phyloP scores from a whole-genome alignment of 768 basidiomycete species.

The Rickenella mellea region DNA sequence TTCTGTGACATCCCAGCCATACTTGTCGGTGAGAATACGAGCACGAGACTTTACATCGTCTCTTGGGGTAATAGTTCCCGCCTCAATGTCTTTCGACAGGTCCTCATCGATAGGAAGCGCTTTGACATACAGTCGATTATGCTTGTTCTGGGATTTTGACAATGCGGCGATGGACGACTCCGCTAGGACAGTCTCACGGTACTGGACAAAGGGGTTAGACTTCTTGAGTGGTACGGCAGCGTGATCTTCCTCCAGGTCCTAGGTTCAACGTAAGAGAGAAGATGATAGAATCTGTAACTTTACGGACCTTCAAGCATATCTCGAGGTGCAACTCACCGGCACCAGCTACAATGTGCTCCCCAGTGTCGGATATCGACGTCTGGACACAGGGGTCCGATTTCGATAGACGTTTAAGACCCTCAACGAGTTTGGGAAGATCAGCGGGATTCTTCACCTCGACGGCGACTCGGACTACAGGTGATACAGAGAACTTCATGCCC shows the following conservation, averaged over 20 bases:
- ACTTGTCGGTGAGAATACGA: slow-evolving; percentile 41
- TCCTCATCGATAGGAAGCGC: slow-evolving; percentile 39
- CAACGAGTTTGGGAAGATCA: slow-evolving; percentile 45
- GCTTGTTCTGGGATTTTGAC: slow-evolving; percentile 49
- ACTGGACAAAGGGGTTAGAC: slow-evolving; percentile 39
- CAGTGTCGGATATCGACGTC: slow-evolving; percentile 33
- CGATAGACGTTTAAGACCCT: slow-evolving; percentile 45
- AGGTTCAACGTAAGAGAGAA: too few relatives aligned
- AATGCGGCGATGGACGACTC: slow-evolving; percentile 41
- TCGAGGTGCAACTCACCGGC: slow-evolving; percentile 45
- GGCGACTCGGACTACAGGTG: slow-evolving; percentile 42
- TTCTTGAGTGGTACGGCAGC: slow-evolving; percentile 43
- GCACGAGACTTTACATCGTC: slow-evolving; percentile 44
- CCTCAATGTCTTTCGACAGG: slow-evolving; percentile 36
- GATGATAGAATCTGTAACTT: too few relatives aligned
- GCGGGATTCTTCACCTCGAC: slow-evolving; percentile 47
- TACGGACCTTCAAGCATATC: slow-evolving; percentile 45
- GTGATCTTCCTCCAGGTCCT: slow-evolving; percentile 47
- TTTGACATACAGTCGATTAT: slow-evolving; percentile 40
- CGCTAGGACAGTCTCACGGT: slow-evolving; percentile 40
- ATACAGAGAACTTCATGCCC: slow-evolving; percentile 49
- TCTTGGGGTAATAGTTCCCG: slow-evolving; percentile 34
- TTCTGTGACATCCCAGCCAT: slow-evolving; percentile 44
- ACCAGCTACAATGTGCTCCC: slow-evolving; percentile 44
- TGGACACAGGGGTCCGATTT: slow-evolving; percentile 48